Conservation (phyloP, 1,284 basidiomycete species). For the Tylopilus orsonianus region DNA sequence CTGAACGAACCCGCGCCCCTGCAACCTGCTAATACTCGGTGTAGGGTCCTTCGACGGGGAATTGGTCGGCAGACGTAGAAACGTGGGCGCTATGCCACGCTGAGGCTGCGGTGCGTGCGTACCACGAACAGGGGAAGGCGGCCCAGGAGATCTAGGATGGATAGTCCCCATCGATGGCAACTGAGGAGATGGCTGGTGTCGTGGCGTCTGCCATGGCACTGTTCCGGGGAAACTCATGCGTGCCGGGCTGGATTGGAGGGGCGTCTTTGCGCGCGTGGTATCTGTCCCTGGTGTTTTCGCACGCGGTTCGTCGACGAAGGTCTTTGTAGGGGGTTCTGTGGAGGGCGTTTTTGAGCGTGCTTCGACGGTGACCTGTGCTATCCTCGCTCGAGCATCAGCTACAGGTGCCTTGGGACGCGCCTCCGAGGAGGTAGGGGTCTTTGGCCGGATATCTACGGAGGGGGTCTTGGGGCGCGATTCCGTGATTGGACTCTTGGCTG, state of each 20-base stretch:
- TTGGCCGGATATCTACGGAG: conserved; percentile 11
- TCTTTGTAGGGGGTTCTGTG: conserved; percentile 15
- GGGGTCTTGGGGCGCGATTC: conserved; percentile 26
- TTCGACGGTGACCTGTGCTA: conserved; percentile 13
- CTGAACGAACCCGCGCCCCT: conserved; percentile 81
- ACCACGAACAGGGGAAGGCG: conserved; percentile 49
- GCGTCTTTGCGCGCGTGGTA: conserved; percentile 17
- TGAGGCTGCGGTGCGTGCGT: conserved; percentile 49
- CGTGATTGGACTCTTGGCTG: conserved; percentile 9
- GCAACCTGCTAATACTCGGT: conserved; percentile 75
- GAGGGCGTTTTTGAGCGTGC: conserved; percentile 26
- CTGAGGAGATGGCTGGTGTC: conserved; percentile 23
- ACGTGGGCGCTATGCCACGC: conserved; percentile 54
- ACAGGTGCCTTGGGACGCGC: conserved; percentile 18
- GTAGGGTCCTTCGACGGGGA: conserved; percentile 63
- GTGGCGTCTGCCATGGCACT: conserved; percentile 30
- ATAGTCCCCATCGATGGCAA: conserved; percentile 24
- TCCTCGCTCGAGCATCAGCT: conserved; percentile 17
- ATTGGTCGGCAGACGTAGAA: conserved; percentile 48
- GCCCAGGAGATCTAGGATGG: conserved; percentile 32
- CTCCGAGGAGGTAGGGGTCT: conserved; percentile 13
- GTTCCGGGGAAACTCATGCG: conserved; percentile 16
- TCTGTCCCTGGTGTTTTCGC: conserved; percentile 22
- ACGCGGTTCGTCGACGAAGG: conserved; percentile 22
- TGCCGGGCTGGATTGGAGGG: conserved; percentile 19